phyloP scores from a whole-genome alignment of 1,284 basidiomycete species.

The Fomitopsis schrenkii region DNA sequence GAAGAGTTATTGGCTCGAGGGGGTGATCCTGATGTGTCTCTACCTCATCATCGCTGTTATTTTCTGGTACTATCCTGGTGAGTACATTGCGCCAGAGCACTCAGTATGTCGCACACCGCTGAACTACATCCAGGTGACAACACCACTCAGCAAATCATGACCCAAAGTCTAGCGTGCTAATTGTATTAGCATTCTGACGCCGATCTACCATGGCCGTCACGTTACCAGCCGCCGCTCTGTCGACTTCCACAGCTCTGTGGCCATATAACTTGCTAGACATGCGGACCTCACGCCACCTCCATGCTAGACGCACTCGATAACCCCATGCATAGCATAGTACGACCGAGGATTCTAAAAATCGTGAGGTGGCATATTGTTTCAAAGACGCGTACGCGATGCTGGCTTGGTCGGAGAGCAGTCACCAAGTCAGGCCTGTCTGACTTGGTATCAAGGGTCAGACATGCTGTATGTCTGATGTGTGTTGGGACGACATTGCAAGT shows the following conservation, averaged over 20 bases:
- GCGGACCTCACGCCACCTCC: not conserved
- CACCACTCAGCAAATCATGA: constrained; percentile 10
- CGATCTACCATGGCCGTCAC: too few relatives aligned
- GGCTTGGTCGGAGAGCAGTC: too few relatives aligned
- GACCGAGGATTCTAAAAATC: not conserved
- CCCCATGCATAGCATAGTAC: not conserved
- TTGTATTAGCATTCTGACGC: too few relatives aligned
- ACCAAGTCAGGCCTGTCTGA: too few relatives aligned
- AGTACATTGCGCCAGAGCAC: constrained; percentile 2
- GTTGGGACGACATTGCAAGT: too few relatives aligned
- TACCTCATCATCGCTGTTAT: constrained; percentile 56
- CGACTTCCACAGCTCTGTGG: not conserved
- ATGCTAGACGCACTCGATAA: not conserved
- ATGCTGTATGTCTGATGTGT: too few relatives aligned
- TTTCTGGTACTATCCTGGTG: constrained; percentile 65
- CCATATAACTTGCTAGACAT: not conserved
- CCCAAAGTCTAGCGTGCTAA: constrained; percentile 1
- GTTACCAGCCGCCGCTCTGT: not conserved
- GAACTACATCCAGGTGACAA: constrained; percentile 7
- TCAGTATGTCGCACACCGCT: not conserved
- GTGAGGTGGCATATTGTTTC: too few relatives aligned
- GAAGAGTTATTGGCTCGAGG: constrained; percentile 31
- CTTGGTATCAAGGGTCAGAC: too few relatives aligned
- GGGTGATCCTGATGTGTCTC: constrained; percentile 56
- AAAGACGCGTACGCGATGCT: too few relatives aligned